Evolutionary conservation across 2,329 filamentous ascomycete genomes (phyloP).

Genomic region (Geosmithia flava): DNA sequence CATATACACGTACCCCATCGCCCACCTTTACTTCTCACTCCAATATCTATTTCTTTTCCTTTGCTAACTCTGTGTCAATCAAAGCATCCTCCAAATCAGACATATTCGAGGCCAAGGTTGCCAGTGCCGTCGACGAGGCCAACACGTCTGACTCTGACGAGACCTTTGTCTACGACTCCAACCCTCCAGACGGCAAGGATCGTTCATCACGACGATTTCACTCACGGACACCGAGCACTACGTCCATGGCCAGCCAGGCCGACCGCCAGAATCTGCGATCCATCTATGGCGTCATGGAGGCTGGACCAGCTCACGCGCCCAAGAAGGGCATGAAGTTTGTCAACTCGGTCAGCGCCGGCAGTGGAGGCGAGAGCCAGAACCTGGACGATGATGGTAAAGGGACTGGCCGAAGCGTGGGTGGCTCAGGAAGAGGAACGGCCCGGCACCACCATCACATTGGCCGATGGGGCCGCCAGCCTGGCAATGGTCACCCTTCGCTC

Average conservation of each 20-base stretch:
- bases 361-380: slow-evolving; percentile 34
- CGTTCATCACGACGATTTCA: slow-evolving; percentile 63
- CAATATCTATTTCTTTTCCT: background rate
- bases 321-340: slow-evolving; percentile 98
- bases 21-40: background rate
- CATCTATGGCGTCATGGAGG: slow-evolving; percentile 57
- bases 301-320: slow-evolving; percentile 26
- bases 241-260: slow-evolving; percentile 64
- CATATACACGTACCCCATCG: background rate
- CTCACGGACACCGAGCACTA: slow-evolving; percentile 87
- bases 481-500: slow-evolving; percentile 56
- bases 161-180: slow-evolving; percentile 98
- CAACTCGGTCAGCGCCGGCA: slow-evolving; percentile 59
- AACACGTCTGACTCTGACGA: slow-evolving; percentile 96
- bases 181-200: slow-evolving; percentile 60
- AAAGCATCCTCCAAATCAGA: slow-evolving; percentile 89
- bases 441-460: slow-evolving; percentile 67
- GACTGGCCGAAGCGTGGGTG: slow-evolving; percentile 44
- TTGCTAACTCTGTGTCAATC: background rate
- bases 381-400: slow-evolving; percentile 56
- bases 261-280: slow-evolving; percentile 48
- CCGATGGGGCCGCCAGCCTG: slow-evolving; percentile 59
- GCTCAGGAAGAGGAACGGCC: slow-evolving; percentile 51
- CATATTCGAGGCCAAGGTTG: slow-evolving; percentile 94
- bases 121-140: slow-evolving; percentile 88